Conservation (phyloP, 2,329 filamentous ascomycete species). For the Fusarium euwallaceae region DNA sequence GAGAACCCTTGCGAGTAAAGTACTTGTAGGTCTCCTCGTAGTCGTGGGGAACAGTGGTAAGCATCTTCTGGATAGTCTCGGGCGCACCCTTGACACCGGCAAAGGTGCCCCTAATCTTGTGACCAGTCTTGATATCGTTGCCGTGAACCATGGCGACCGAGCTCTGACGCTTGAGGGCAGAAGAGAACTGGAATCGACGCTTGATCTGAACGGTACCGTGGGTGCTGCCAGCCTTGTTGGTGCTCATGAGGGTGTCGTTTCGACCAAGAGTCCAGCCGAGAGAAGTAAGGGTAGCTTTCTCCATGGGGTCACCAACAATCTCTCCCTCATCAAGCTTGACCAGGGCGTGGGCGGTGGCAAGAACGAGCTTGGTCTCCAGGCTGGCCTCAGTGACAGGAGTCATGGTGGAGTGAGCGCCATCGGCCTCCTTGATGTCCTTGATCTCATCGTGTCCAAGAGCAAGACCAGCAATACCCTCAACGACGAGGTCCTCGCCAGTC, state of each 20-base stretch:
- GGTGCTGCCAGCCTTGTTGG: constrained; percentile 54
- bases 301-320: constrained; percentile 98
- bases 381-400: constrained; percentile 77
- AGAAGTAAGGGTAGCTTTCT: constrained; percentile 91
- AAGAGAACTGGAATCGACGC: constrained; percentile 98
- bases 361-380: constrained; percentile 88
- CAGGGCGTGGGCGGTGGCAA: constrained; percentile 94
- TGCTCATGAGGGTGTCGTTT: constrained; percentile 84
- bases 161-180: constrained; percentile 94
- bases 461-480: constrained; percentile 95
- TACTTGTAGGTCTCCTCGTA: constrained; percentile 99
- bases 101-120: constrained; percentile 87
- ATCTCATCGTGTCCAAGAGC: constrained; percentile 77
- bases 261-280: constrained; percentile 94
- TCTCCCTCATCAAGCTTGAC: constrained; percentile 98
- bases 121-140: constrained; percentile 78
- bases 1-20: constrained; percentile 94
- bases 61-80: constrained; percentile 96
- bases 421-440: constrained; percentile 74
- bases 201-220: constrained; percentile 90
- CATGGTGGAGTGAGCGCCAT: constrained; percentile 87
- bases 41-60: constrained; percentile 82
- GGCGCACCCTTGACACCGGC: constrained; percentile 97
- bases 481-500: constrained; percentile 95
- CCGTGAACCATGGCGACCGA: constrained; percentile 87